Evolutionary conservation across 2,329 filamentous ascomycete species (phyloP), one percentile per base, ranked within the genome.

Genomic region (Fusarium temperatum): DNA sequence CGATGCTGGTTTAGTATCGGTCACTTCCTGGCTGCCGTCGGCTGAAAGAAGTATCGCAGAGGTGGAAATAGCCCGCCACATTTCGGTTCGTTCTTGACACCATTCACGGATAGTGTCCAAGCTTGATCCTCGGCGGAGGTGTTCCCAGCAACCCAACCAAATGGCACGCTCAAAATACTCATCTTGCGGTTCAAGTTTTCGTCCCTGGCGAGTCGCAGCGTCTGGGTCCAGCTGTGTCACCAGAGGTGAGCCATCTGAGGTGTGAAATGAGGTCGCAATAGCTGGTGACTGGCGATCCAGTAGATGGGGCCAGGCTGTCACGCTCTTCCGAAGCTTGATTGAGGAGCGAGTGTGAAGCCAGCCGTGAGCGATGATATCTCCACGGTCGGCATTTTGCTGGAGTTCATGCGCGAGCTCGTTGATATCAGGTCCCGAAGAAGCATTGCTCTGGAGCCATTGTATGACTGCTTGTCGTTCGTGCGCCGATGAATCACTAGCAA

Each of bases 141-240:
- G 93, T 81, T 98, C 94, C 85, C 95, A 98, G 83, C 94, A 96
- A n/a, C 94, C 93, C 69, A 95, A 88, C 95, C 96, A 98, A 53
- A 97, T 93, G 6, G 95, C 93, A 60, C 92, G 90, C 84, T 99
- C 96, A 72, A 96, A 96, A 78, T 92, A 95, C 74, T 94, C 91
- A 79, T 99, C 96, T 77, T 95, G 90, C 30, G 91, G 89, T 79
- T 97, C 93, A 45, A 98, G 85, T 56, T 88, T 90, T 61, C 93
- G 90, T 55, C 88, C 88, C 82, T 98, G 95, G 69, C 96, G 90
- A 42, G 91, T 91, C n/a, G 91, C 87, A 11, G 95, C 94, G 84
- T 99, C 96, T 1, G 96, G 96, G 78, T 99, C 96, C 39, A 99
- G 87, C 77, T 98, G 94, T 2, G 94, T 97, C 60, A 97, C 90